These are phyloP conservation scores for Eucalyptus virginea DNA, from an alignment of 345 rosid genomes.

Conservation along the genomic window DNA sequence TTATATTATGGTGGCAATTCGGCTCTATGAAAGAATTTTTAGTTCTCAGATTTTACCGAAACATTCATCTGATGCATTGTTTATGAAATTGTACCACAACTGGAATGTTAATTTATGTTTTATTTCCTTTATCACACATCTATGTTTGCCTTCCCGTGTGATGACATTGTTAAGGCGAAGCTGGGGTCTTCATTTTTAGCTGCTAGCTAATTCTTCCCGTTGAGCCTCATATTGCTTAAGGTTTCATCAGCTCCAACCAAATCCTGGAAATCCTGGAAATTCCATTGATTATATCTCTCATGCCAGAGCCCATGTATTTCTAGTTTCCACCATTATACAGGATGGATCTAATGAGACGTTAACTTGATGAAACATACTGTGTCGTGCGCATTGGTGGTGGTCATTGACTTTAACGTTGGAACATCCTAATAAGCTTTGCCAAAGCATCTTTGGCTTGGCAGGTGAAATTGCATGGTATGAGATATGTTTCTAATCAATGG, in stretches of 20 bases:
- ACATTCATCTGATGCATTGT: background rate
- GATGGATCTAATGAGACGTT: background rate
- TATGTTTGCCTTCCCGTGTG: background rate
- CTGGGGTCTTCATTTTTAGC: background rate
- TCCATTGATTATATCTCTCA: background rate
- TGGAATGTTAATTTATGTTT: background rate
- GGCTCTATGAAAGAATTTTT: background rate
- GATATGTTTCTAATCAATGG: background rate
- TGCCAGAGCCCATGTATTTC: background rate
- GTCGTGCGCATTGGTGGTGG: background rate
- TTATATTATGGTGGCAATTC: background rate
- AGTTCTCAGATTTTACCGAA: background rate
- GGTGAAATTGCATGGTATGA: background rate
- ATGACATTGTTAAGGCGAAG: background rate
- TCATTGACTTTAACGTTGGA: background rate
- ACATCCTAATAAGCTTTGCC: background rate
- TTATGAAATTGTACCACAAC: background rate
- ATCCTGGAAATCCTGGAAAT: background rate
- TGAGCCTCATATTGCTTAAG: background rate
- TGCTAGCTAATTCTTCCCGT: background rate
- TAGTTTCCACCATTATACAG: background rate
- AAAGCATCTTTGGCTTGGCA: background rate
- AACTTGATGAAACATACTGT: background rate
- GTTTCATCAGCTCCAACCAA: background rate
- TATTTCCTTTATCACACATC: background rate